phyloP scores from a whole-genome alignment of 805 yeast species.

The Kodamaea jinghongensis region DNA sequence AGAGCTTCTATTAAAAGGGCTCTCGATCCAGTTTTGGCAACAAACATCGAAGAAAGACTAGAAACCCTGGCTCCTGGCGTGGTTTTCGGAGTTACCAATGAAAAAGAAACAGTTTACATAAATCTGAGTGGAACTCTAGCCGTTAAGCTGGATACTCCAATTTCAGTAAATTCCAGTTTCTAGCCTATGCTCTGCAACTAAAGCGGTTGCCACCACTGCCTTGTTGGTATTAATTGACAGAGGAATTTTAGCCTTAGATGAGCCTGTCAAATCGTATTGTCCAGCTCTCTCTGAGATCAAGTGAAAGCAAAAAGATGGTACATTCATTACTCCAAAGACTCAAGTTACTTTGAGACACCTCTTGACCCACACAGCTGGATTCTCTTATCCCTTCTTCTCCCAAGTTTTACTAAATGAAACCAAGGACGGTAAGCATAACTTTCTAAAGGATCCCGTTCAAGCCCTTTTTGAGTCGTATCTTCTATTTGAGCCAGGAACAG shows the following conservation, averaged over 20 bases:
- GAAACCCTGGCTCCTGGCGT: conserved; percentile 5
- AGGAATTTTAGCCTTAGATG: conserved; percentile 30
- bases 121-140: conserved; percentile 13
- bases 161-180: conserved; percentile 18
- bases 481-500: conserved; percentile 35
- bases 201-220: conserved; percentile 35
- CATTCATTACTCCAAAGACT: conserved; percentile 19
- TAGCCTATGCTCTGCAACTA: conserved; percentile 30
- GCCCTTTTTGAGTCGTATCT: conserved; percentile 4
- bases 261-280: conserved; percentile 28
- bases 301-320: conserved; percentile 22
- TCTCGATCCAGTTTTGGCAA: conserved; percentile 2
- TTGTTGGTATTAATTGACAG: conserved; percentile 30
- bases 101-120: conserved; percentile 20
- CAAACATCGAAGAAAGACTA: not conserved
- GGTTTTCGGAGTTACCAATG: conserved; percentile 25
- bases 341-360: conserved; percentile 28
- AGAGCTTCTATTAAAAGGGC: conserved; percentile 1
- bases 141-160: conserved; percentile 15
- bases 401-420: not conserved
- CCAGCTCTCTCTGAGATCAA: conserved; percentile 29
- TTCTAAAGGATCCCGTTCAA: not conserved
- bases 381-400: conserved; percentile 20
- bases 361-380: conserved; percentile 28
- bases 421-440: conserved; percentile 3